Evolutionary conservation across 805 yeast genomes (phyloP).

Genomic region (Barnettozyma vustinii): DNA sequence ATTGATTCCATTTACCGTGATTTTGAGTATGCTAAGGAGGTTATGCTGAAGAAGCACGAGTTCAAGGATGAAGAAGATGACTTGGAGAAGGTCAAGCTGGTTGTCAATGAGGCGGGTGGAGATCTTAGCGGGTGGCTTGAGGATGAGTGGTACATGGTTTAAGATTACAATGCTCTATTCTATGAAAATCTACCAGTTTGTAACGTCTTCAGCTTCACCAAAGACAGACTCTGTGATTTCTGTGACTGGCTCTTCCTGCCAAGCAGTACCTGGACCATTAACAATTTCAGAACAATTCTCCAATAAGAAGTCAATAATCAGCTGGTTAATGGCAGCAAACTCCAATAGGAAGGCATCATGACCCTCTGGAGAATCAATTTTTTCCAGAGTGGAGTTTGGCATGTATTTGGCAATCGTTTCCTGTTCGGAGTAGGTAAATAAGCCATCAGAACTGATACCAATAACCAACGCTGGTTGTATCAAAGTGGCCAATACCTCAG

Average conservation of each 20-base stretch:
- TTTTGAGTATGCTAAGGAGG: slow-evolving; percentile 65
- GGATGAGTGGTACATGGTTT: slow-evolving; percentile 1
- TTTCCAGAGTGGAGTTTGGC: slow-evolving; percentile 61
- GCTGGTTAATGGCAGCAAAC: slow-evolving; percentile 71
- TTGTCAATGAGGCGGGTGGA: background rate
- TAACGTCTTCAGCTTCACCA: slow-evolving; percentile 93
- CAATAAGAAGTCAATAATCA: slow-evolving; percentile 62
- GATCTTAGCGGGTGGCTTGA: background rate
- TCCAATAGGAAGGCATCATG: slow-evolving; percentile 95
- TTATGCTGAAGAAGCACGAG: slow-evolving; percentile 43
- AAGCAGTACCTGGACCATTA: slow-evolving; percentile 39
- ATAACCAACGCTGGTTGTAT: slow-evolving; percentile 75
- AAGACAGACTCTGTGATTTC: slow-evolving; percentile 59
- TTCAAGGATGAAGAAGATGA: slow-evolving; percentile 10
- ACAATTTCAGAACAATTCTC: slow-evolving; percentile 54
- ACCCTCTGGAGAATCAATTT: slow-evolving; percentile 89
- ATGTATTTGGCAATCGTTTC: slow-evolving; percentile 71
- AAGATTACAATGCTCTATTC: background rate
- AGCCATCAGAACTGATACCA: slow-evolving; percentile 88
- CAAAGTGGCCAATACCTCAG: slow-evolving; percentile 50
- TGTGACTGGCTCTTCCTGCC: slow-evolving; percentile 38
- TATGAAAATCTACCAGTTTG: slow-evolving; percentile 64
- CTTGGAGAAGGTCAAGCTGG: slow-evolving; percentile 3
- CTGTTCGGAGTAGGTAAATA: slow-evolving; percentile 90
- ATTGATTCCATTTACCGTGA: slow-evolving; percentile 74